Evolutionary conservation across 371 early-diverging fungal genomes (phyloP).

Genomic region (Lichtheimia ornata): DNA sequence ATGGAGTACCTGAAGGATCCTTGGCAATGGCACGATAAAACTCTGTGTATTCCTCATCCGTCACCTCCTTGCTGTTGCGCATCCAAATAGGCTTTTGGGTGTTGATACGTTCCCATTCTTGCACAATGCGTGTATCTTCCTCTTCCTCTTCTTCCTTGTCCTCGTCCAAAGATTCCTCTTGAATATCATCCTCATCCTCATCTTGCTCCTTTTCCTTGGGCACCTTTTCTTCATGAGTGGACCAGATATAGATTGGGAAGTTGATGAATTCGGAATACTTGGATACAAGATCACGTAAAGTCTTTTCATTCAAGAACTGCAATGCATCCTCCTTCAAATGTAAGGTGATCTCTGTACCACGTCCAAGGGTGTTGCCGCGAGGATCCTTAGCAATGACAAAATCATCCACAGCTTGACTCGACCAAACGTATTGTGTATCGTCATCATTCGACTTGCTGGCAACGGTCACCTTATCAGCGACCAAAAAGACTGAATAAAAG

Average conservation of each 20-base stretch:
- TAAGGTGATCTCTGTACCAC: conserved; percentile 91
- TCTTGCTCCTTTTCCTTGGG: conserved; percentile 29
- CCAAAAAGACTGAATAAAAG: conserved; percentile 92
- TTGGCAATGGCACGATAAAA: conserved; percentile 86
- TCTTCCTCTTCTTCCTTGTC: conserved; percentile 59
- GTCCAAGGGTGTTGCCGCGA: conserved; percentile 76
- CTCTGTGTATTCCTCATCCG: conserved; percentile 76
- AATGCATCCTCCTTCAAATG: conserved; percentile 86
- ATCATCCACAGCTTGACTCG: conserved; percentile 69
- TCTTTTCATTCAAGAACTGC: conserved; percentile 76
- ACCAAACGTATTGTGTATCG: conserved; percentile 85
- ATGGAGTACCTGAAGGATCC: conserved; percentile 56
- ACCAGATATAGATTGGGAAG: conserved; percentile 90
- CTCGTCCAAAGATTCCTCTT: conserved; percentile 50
- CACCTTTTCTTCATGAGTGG: conserved; percentile 50
- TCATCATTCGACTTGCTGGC: conserved; percentile 86
- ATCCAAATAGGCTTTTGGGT: conserved; percentile 93
- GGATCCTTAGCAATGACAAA: conserved; percentile 90
- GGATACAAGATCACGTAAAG: conserved; percentile 67
- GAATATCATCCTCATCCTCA: conserved; percentile 51
- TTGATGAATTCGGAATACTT: conserved; percentile 93
- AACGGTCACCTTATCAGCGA: conserved; percentile 96
- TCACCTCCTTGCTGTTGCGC: conserved; percentile 75
- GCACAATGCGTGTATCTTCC: conserved; percentile 47
- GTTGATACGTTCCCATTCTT: conserved; percentile 73